Evolutionary conservation across 2,329 filamentous ascomycete genomes (phyloP).

Genomic region (Lachnellula willkommii): DNA sequence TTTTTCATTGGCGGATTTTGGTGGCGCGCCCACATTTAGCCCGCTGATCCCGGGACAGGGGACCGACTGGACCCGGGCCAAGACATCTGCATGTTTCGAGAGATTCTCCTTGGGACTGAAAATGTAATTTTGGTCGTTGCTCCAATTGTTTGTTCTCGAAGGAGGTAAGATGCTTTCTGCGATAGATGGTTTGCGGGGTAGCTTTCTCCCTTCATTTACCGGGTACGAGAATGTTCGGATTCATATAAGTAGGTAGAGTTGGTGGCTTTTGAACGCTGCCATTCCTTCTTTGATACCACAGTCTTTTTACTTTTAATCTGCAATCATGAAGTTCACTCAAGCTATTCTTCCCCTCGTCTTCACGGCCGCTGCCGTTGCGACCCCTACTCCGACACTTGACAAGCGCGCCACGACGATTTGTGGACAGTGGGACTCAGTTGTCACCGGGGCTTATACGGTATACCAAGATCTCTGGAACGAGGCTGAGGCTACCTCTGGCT

Average conservation of each 20-base stretch:
- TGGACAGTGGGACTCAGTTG: slow-evolving; percentile 22
- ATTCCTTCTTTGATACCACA: not conserved
- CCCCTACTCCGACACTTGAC: slow-evolving; percentile 26
- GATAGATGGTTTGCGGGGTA: not conserved
- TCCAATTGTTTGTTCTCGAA: not conserved
- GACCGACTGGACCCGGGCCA: not conserved
- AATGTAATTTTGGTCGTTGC: not conserved
- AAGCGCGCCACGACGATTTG: slow-evolving; percentile 32
- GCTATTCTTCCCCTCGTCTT: slow-evolving; percentile 4
- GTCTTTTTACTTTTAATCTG: not conserved
- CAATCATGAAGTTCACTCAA: slow-evolving; percentile 13
- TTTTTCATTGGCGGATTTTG: not conserved
- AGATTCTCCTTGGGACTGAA: no score
- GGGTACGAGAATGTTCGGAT: not conserved
- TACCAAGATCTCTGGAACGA: slow-evolving; percentile 34
- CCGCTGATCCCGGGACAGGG: not conserved
- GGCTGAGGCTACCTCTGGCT: slow-evolving; percentile 31
- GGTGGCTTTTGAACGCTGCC: not conserved
- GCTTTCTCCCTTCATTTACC: not conserved
- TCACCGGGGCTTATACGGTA: slow-evolving; percentile 33
- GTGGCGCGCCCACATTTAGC: not conserved
- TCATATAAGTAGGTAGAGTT: not conserved
- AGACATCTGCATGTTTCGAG: not conserved
- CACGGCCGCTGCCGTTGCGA: slow-evolving; percentile 4
- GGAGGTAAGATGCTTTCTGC: not conserved